Conservation (phyloP, 1,139 yeast genomes). For the Lodderomyces orthopsilosis region DNA sequence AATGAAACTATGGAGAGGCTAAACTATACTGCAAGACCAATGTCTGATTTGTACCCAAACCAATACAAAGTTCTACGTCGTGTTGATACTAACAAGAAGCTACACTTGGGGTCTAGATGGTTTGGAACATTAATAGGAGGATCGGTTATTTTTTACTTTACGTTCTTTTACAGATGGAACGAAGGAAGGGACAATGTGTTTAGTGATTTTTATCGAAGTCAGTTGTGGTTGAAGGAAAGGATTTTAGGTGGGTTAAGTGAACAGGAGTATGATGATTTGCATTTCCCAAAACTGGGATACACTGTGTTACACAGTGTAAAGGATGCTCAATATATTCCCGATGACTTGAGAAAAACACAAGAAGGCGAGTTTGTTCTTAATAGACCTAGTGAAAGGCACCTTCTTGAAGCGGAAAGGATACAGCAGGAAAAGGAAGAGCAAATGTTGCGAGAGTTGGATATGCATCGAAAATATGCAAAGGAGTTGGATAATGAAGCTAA, state of each 20-base stretch:
- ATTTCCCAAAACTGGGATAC: conserved; percentile 39
- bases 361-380: conserved; percentile 55
- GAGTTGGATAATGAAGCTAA: conserved; percentile 32
- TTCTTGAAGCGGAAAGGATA: conserved; percentile 70
- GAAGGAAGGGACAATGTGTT: conserved; percentile 79
- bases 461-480: conserved; percentile 17
- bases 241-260: conserved; percentile 50
- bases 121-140: conserved; percentile 48
- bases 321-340: conserved; percentile 44
- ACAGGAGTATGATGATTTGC: conserved; percentile 63
- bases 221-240: conserved; percentile 54
- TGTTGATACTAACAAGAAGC: conserved; percentile 52
- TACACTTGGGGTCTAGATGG: conserved; percentile 55
- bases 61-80: conserved; percentile 70
- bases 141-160: conserved; percentile 52
- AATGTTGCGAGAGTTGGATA: conserved; percentile 53
- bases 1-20: conserved; percentile 70
- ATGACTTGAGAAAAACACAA: conserved; percentile 35
- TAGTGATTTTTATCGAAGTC: conserved; percentile 61
- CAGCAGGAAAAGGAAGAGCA: conserved; percentile 70
- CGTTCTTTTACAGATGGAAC: conserved; percentile 80
- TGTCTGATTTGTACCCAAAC: conserved; percentile 72
- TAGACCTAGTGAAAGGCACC: conserved; percentile 70
- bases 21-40: conserved; percentile 78
- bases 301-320: conserved; percentile 37